These are phyloP conservation scores for Rugonectria rugulosa DNA, from an alignment of 2,329 filamentous ascomycete genomes.

Conservation along the genomic window DNA sequence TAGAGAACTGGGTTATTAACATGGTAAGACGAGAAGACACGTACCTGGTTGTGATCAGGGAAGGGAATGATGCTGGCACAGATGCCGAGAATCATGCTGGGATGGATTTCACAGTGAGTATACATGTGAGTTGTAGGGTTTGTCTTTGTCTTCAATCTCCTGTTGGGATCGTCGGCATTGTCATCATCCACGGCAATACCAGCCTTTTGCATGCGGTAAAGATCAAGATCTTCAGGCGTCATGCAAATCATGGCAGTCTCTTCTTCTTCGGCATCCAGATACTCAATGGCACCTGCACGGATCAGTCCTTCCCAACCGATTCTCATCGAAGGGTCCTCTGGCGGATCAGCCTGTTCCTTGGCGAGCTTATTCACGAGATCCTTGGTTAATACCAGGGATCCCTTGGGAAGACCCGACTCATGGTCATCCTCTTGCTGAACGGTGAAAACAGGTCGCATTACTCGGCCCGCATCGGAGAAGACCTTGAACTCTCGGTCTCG, in stretches of 20 bases:
- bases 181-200: slow-evolving; percentile 71
- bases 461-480: slow-evolving; percentile 94
- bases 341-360: slow-evolving; percentile 74
- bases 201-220: slow-evolving; percentile 73
- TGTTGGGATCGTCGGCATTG: slow-evolving; percentile 73
- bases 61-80: slow-evolving; percentile 99
- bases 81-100: slow-evolving; percentile 98
- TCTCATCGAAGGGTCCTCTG: slow-evolving; percentile 65
- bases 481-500: slow-evolving; percentile 98
- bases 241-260: slow-evolving; percentile 99
- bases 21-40: slow-evolving; percentile 27
- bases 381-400: slow-evolving; percentile 82
- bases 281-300: slow-evolving; percentile 87
- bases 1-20: slow-evolving; percentile 1
- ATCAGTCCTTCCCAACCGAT: slow-evolving; percentile 92
- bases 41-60: slow-evolving; percentile 94
- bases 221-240: slow-evolving; percentile 93
- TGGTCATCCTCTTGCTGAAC: slow-evolving; percentile 86
- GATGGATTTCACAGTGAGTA: slow-evolving; percentile 99
- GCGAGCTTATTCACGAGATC: slow-evolving; percentile 78
- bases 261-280: slow-evolving; percentile 97
- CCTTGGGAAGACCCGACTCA: slow-evolving; percentile 66
- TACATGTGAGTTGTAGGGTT: slow-evolving; percentile 90
- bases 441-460: slow-evolving; percentile 92
- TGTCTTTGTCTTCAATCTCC: slow-evolving; percentile 85